Conservation (phyloP, 2,329 filamentous ascomycete genomes). For the Ampelomyces quisqualis region DNA sequence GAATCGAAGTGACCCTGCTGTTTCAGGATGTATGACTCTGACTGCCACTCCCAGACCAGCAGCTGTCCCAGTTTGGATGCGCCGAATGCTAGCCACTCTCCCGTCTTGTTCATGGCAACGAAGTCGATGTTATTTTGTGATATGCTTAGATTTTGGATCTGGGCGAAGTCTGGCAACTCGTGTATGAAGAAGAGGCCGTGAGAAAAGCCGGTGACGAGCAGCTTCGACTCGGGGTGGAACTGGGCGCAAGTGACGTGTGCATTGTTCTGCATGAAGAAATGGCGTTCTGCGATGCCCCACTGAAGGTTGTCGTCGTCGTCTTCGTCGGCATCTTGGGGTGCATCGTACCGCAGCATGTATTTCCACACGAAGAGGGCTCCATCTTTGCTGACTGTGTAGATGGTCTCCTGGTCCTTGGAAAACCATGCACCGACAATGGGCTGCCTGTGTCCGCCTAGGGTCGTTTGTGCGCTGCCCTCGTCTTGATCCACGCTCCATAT, state of each 20-base stretch:
- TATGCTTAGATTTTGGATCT: constrained; percentile 90
- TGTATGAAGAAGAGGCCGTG: constrained; percentile 93
- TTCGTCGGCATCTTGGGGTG: constrained; percentile 54
- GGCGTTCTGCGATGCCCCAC: constrained; percentile 87
- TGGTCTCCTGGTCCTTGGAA: constrained; percentile 87
- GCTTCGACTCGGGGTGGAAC: constrained; percentile 80
- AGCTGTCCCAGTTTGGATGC: constrained; percentile 93
- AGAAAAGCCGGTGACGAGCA: constrained; percentile 96
- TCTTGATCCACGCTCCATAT: constrained; percentile 93
- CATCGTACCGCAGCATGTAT: constrained; percentile 65
- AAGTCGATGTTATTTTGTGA: constrained; percentile 96
- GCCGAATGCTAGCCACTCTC: constrained; percentile 96
- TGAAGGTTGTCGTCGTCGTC: constrained; percentile 69
- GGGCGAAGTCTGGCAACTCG: constrained; percentile 92
- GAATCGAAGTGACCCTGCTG: constrained; percentile 97
- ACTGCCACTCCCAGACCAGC: constrained; percentile 99
- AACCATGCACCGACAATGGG: constrained; percentile 95
- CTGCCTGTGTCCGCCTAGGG: constrained; percentile 87
- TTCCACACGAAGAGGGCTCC: constrained; percentile 96
- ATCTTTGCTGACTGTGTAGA: constrained; percentile 95
- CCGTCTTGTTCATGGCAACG: constrained; percentile 88
- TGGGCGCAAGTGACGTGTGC: constrained; percentile 86
- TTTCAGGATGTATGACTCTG: constrained; percentile 97
- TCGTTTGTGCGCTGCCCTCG: constrained; percentile 85
- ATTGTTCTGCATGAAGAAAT: constrained; percentile 92